Evolutionary conservation across 148 eudicot species (phyloP), one percentile per base, ranked within the genome.

Genomic region (Simmondsia chinensis): DNA sequence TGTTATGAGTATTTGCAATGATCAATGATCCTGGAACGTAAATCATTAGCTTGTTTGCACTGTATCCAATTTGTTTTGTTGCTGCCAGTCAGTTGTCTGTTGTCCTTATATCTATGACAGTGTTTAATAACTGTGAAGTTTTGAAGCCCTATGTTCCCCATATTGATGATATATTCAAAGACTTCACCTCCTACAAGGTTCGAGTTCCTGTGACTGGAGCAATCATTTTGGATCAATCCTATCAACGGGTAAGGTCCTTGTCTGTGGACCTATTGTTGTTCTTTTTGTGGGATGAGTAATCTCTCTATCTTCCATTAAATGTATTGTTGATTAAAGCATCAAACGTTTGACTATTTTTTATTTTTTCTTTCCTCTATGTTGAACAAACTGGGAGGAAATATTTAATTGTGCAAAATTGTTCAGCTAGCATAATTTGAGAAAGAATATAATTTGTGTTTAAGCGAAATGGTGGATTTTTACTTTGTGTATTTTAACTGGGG

Each of bases 131-230:
- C 33, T 93, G 99, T 53, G 99, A 93, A 69, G 96, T 93, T 49
- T 64, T 93, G 49, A 86, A 79, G 44, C 99, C 99, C 21, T 93
- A 93, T 69, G 89, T 82, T 39, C 76, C 89, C 9, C 96, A 93
- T 45, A 71, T 93, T 54, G 99, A 93, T 73, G 96, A 93, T 61
- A 93, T 93, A 58, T 93, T 93, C 54, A 93, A 93, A 76, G 99
- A 93, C 59, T 93, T 93, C 67, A 86, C 81, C 20, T 93, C 99
- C 7, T 93, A 93, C 81, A 93, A 93, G 74, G 88, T 86, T 67
- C 81, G 82, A 59, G 96, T 93, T 55, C 99, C 99, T 30, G 99
- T 93, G 21, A 93, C 99, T 2, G 99, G 99, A 48, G 99, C 96
- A 30, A 93, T 93, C 48, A 93, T 93, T 56, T 65, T 93, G 60